Conservation (phyloP, 208 protist genomes). For the Phytomonas sp. region DNA sequence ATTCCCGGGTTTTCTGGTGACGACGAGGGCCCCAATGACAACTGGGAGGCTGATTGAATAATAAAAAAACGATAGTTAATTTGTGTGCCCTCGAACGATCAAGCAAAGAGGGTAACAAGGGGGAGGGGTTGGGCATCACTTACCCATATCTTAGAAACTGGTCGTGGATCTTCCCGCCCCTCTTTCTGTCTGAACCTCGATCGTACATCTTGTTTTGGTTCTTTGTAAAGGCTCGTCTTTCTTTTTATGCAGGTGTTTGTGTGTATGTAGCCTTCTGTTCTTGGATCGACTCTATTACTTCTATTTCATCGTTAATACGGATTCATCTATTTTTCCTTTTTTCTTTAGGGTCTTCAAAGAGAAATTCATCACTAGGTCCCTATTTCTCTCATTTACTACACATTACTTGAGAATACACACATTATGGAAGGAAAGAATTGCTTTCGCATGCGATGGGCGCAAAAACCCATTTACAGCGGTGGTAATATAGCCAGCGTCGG, state of each 20-base stretch:
- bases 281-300: neutral
- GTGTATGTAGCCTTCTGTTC: neutral
- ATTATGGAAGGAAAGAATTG: constrained; percentile 84
- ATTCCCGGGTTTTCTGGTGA: constrained; percentile 53
- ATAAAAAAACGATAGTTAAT: neutral
- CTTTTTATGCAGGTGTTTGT: neutral
- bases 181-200: neutral
- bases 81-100: neutral
- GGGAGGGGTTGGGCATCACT: neutral
- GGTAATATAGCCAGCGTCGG: constrained; percentile 34
- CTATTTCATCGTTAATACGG: neutral
- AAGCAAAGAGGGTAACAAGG: neutral
- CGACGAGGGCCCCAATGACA: constrained; percentile 17
- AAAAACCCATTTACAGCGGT: constrained; percentile 81
- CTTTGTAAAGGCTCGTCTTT: neutral
- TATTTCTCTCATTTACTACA: neutral
- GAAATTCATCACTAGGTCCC: neutral
- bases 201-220: neutral
- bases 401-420: neutral
- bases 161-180: neutral
- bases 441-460: constrained; percentile 76
- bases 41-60: neutral
- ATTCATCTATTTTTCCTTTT: neutral
- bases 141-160: neutral
- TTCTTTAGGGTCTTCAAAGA: neutral